Evolutionary conservation across 179 eudicot genomes (phyloP), one percentile per base, ranked within the genome.

Genomic region (Heliamphora pulchella): DNA sequence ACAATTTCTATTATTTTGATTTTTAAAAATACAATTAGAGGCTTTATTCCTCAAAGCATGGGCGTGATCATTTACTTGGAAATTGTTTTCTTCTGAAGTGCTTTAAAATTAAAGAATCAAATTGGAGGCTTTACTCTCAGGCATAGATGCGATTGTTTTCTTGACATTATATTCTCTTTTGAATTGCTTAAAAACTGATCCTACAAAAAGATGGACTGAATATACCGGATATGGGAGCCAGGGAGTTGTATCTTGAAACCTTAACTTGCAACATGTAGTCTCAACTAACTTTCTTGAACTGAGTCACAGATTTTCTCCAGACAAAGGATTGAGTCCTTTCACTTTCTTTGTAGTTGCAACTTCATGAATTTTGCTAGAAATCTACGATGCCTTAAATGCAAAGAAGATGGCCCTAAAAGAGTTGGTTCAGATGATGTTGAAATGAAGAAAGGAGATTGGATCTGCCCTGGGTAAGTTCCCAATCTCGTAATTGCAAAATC

Each of bases 381-480:
- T 81, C 53, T 43, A 14, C 75, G 47, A 64, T 92, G 97, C 71
- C 83, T 79, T 50, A 82, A 86, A 84, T 92, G 97, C 86, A 63
- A 78, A 53, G 88, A 84, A 85, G 86, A 84, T 77, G 88, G 85
- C 55, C 94, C 93, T 59, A 75, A 80, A 78, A 78, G 68, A 76
- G 87, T 83, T 68, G 85, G 86, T 47, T 78, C 71, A 62, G 80
- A 78, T 55, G 81, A 81, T 48, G 71, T 75, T 76, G 89, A 89
- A 85, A 85, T 89, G 91, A 89, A 87, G 86, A 84, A 87, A 83
- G 97, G 97, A 66, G 97, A 92, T 84, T 92, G 95, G 97, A 74
- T 79, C 78, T 92, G 97, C 81, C 79, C 88, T 39, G 79, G 85
- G 97, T 92, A 89, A 89, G 97, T 89, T 72, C 31, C 78, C 48